Evolutionary conservation across 1,284 basidiomycete genomes (phyloP).

Genomic region (Ustilago bromivora): DNA sequence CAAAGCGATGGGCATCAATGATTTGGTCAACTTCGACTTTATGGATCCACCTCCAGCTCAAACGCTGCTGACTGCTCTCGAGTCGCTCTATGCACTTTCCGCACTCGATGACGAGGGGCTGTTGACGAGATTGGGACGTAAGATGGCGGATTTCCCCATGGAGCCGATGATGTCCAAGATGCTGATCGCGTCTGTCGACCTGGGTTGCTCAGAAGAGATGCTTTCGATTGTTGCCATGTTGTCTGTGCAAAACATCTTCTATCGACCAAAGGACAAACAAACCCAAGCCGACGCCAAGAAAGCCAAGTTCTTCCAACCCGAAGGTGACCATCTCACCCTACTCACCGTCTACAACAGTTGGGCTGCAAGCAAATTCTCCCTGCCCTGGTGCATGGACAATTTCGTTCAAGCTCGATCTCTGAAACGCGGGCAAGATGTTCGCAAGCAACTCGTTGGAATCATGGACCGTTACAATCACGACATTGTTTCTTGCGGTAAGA

Average conservation of each 20-base stretch:
- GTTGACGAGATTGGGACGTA: slow-evolving; percentile 90
- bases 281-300: slow-evolving; percentile 99
- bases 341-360: slow-evolving; percentile 98
- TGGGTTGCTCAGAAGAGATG: slow-evolving; percentile 95
- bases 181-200: slow-evolving; percentile 96
- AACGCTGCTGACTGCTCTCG: slow-evolving; percentile 93
- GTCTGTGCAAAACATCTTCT: slow-evolving; percentile 95
- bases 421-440: slow-evolving; percentile 95
- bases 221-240: slow-evolving; percentile 97
- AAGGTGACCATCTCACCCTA: slow-evolving; percentile 95
- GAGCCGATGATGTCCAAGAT: slow-evolving; percentile 96
- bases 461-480: slow-evolving; percentile 99
- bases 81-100: slow-evolving; percentile 91
- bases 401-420: slow-evolving; percentile 97
- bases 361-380: slow-evolving; percentile 91
- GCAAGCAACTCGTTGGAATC: slow-evolving; percentile 96
- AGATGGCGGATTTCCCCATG: slow-evolving; percentile 99
- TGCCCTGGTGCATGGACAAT: slow-evolving; percentile 83
- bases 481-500: slow-evolving; percentile 87
- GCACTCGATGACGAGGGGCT: slow-evolving; percentile 97
- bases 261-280: slow-evolving; percentile 98
- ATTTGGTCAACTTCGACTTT: slow-evolving; percentile 97
- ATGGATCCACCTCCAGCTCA: slow-evolving; percentile 98
- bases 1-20: slow-evolving; percentile 99
- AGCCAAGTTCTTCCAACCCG: slow-evolving; percentile 85